Conservation (phyloP, 2,329 filamentous ascomycete species). For the Cladophialophora exuberans region DNA sequence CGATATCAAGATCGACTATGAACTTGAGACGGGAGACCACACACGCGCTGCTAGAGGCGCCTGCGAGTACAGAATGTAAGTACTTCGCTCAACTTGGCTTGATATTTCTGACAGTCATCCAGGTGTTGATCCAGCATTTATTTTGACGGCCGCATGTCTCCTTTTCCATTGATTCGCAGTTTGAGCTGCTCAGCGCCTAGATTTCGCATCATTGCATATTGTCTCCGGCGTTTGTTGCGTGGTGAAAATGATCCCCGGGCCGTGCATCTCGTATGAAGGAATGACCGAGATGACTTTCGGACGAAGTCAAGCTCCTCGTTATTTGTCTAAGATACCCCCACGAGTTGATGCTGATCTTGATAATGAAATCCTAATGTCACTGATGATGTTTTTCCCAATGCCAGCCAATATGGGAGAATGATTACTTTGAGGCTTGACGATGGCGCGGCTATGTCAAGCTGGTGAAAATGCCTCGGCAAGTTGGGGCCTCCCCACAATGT, state of each 20-base stretch:
- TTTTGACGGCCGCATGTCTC: background rate
- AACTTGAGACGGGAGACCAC: conserved; percentile 74
- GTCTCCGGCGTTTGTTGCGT: background rate
- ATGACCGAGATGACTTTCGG: conserved; percentile 34
- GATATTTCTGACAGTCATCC: background rate
- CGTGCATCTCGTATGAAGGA: background rate
- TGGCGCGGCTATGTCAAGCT: background rate
- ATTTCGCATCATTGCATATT: conserved; percentile 21
- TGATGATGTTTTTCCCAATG: background rate
- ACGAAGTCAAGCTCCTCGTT: conserved; percentile 50
- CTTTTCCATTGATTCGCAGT: conserved; percentile 21
- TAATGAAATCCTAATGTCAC: conserved; percentile 32
- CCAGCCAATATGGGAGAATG: background rate
- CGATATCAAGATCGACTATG: conserved; percentile 85
- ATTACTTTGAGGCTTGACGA: background rate
- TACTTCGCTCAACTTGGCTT: background rate
- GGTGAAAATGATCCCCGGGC: background rate
- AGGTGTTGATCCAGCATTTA: conserved; percentile 22
- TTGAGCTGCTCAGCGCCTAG: conserved; percentile 30
- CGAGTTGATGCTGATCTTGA: conserved; percentile 54
- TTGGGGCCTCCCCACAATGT: background rate
- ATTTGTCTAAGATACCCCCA: conserved; percentile 52
- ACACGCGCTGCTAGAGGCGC: conserved; percentile 69
- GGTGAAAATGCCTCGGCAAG: background rate
- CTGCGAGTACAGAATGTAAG: conserved; percentile 74